Percentiles rank a stretch among this genome's conserved stretches.
Evolutionary conservation across 116 monocot species (phyloP).

Genomic region (Iris pallida): DNA sequence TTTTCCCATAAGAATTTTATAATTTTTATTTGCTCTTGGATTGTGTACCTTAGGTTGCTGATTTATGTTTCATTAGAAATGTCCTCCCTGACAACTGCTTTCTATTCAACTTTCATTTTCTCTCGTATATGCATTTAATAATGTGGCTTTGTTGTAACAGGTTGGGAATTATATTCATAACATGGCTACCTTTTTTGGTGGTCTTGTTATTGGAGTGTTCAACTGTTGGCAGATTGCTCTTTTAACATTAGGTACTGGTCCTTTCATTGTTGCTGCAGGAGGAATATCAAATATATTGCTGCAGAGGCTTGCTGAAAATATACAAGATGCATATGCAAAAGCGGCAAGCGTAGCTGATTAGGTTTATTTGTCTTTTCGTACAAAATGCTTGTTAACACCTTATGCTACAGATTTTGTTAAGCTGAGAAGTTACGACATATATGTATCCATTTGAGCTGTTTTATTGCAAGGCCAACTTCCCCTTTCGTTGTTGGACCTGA

Average conservation of each 20-base stretch:
- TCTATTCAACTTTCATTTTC: no score
- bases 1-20: not conserved
- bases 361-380: no score
- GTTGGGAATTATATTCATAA: constrained; percentile 99
- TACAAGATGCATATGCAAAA: constrained; percentile 99
- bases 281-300: constrained; percentile 99
- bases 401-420: no score
- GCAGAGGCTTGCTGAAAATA: constrained; percentile 97
- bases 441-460: no score
- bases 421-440: no score
- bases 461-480: no score
- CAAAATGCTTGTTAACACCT: no score
- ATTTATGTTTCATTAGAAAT: no score
- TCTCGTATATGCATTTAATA: constrained; percentile 2
- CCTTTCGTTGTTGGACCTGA: no score
- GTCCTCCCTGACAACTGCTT: no score
- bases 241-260: constrained; percentile 83
- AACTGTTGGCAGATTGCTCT: constrained; percentile 99
- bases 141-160: constrained; percentile 35
- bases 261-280: constrained; percentile 98
- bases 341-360: constrained; percentile 98
- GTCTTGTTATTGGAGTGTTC: constrained; percentile 85
- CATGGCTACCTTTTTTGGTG: constrained; percentile 98
- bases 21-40: not conserved
- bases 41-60: not conserved